Evolutionary conservation across 2,329 filamentous ascomycete genomes (phyloP).

Genomic region (Fusarium tanahbumbuense): DNA sequence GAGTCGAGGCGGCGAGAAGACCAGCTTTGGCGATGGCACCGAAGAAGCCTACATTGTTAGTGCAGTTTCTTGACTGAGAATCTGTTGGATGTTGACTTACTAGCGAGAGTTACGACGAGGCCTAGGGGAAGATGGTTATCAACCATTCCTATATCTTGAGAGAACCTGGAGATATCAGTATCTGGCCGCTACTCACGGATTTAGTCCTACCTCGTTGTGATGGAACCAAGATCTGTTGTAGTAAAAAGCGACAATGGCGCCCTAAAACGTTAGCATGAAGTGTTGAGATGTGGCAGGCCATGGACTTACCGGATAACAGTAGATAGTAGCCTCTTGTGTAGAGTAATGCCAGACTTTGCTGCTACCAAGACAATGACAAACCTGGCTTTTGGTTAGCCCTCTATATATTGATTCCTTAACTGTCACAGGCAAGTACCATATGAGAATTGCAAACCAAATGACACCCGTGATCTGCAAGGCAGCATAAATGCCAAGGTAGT

Average conservation of each 20-base stretch:
- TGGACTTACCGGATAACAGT: slow-evolving; percentile 35
- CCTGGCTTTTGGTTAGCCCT: slow-evolving; percentile 25
- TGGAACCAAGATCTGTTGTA: slow-evolving; percentile 54
- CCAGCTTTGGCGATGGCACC: slow-evolving; percentile 43
- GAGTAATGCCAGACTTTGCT: slow-evolving; percentile 43
- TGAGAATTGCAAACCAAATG: slow-evolving; percentile 37
- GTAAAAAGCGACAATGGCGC: slow-evolving; percentile 57
- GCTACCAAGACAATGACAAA: slow-evolving; percentile 48
- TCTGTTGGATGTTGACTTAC: slow-evolving; percentile 44
- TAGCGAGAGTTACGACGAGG: slow-evolving; percentile 49
- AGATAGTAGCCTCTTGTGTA: slow-evolving; percentile 42
- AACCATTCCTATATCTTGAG: slow-evolving; percentile 58
- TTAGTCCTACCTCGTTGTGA: slow-evolving; percentile 53
- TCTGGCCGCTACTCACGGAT: background rate
- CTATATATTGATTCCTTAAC: too few relatives aligned
- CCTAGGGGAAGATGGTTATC: slow-evolving; percentile 56
- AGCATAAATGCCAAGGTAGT: slow-evolving; percentile 45
- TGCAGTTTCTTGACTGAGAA: background rate
- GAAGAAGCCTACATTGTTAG: slow-evolving; percentile 49
- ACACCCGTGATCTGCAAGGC: slow-evolving; percentile 40
- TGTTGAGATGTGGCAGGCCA: background rate
- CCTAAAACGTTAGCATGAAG: slow-evolving; percentile 34
- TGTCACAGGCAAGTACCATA: slow-evolving; percentile 27
- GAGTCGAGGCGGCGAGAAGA: slow-evolving; percentile 42
- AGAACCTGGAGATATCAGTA: slow-evolving; percentile 50